These are phyloP conservation scores for Rhynchospora breviuscula DNA, from an alignment of 176 grass and related monocot genomes.

Conservation along the genomic window DNA sequence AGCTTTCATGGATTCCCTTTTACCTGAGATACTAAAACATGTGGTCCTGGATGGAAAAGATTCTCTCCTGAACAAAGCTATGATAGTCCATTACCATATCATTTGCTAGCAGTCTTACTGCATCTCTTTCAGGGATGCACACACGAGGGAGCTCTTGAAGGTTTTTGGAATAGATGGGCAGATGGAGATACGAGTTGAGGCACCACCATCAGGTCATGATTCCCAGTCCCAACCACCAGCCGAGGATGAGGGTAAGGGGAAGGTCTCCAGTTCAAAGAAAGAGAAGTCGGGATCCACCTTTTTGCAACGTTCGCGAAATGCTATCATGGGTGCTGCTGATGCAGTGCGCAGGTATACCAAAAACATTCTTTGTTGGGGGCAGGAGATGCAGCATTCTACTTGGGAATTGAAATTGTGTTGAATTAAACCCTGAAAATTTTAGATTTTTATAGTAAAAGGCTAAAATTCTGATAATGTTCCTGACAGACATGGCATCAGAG, in stretches of 20 bases:
- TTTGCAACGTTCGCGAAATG: conserved; percentile 85
- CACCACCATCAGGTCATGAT: conserved; percentile 28
- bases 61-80: neutral
- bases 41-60: neutral
- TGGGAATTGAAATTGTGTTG: neutral
- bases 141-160: conserved; percentile 83
- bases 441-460: conserved; percentile 1
- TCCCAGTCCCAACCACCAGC: conserved; percentile 49
- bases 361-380: neutral
- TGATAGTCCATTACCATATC: neutral
- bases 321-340: conserved; percentile 83
- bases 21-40: neutral
- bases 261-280: conserved; percentile 69
- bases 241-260: conserved; percentile 57
- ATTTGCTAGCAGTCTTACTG: neutral
- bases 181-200: conserved; percentile 49
- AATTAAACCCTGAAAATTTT: neutral
- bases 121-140: conserved; percentile 62
- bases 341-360: conserved; percentile 43
- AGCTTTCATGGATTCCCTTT: neutral
- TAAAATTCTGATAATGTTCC: neutral
- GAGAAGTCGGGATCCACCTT: conserved; percentile 75
- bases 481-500: neutral
- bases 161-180: conserved; percentile 91
- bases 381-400: neutral